phyloP scores from a whole-genome alignment of 1,139 yeast genomes.

The Pneumocystis jirovecii region DNA sequence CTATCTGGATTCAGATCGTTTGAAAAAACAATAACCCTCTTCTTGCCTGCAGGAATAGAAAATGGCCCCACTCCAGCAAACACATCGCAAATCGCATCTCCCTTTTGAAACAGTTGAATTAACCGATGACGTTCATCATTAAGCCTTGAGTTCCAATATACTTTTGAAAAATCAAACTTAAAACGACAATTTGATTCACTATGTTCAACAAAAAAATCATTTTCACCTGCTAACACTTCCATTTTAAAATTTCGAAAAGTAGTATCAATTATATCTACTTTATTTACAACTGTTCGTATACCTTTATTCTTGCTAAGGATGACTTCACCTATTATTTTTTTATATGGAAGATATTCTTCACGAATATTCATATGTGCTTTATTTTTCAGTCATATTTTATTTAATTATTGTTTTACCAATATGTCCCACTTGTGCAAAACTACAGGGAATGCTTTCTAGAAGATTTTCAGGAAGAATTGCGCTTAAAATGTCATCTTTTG shows the following conservation, averaged over 20 bases:
- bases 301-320: slow-evolving; percentile 73
- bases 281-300: slow-evolving; percentile 85
- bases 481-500: slow-evolving; percentile 3
- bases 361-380: slow-evolving; percentile 74
- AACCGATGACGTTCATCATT: slow-evolving; percentile 87
- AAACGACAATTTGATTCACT: slow-evolving; percentile 77
- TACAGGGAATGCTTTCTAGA: slow-evolving; percentile 65
- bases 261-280: slow-evolving; percentile 72
- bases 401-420: slow-evolving; percentile 24
- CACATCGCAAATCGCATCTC: slow-evolving; percentile 78
- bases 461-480: slow-evolving; percentile 42
- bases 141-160: slow-evolving; percentile 92
- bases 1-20: slow-evolving; percentile 90
- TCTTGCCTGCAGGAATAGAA: slow-evolving; percentile 90
- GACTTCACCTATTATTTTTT: slow-evolving; percentile 70
- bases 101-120: slow-evolving; percentile 42
- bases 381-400: not conserved
- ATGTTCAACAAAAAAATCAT: slow-evolving; percentile 65
- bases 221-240: slow-evolving; percentile 78
- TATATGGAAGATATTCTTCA: slow-evolving; percentile 74
- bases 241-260: slow-evolving; percentile 82
- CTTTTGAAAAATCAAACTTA: slow-evolving; percentile 77
- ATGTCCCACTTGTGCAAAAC: slow-evolving; percentile 91
- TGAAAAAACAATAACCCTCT: slow-evolving; percentile 64
- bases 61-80: slow-evolving; percentile 99